phyloP scores from a whole-genome alignment of 306 rosid species.

The Corylus avellana region DNA sequence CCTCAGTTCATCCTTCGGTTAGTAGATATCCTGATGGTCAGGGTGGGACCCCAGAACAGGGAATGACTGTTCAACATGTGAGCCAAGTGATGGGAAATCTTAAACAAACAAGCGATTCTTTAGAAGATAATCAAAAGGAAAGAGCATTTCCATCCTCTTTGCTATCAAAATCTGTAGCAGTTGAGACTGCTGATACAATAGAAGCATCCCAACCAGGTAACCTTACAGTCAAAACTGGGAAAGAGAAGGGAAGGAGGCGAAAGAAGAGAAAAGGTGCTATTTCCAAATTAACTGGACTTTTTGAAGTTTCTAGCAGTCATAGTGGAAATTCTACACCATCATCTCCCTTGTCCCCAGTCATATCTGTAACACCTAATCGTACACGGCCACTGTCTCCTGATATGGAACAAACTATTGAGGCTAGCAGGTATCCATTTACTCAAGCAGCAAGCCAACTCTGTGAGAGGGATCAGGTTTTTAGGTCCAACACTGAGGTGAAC shows the following conservation, averaged over 20 bases:
- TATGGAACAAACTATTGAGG: constrained; percentile 49
- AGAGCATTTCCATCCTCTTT: constrained; percentile 35
- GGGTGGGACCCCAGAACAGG: constrained; percentile 32
- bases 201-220: constrained; percentile 47
- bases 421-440: constrained; percentile 32
- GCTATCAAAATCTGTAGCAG: constrained; percentile 28
- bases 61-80: constrained; percentile 32
- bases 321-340: constrained; percentile 98
- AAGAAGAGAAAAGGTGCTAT: constrained; percentile 67
- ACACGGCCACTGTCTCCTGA: constrained; percentile 53
- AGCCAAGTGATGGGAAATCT: constrained; percentile 32
- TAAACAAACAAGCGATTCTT: constrained; percentile 26
- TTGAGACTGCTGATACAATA: constrained; percentile 36
- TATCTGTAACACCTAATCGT: constrained; percentile 48
- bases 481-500: constrained; percentile 36
- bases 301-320: constrained; percentile 93
- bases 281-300: constrained; percentile 48
- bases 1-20: constrained; percentile 33
- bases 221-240: constrained; percentile 69
- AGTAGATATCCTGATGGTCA: constrained; percentile 35
- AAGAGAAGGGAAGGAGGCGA: constrained; percentile 69
- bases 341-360: constrained; percentile 73
- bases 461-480: constrained; percentile 32
- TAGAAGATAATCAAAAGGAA: constrained; percentile 44
- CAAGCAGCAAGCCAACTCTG: constrained; percentile 29